Base-by-base conservation (phyloP, 148 eudicot genomes). In the Rhododendron ferrugineum region DNA sequence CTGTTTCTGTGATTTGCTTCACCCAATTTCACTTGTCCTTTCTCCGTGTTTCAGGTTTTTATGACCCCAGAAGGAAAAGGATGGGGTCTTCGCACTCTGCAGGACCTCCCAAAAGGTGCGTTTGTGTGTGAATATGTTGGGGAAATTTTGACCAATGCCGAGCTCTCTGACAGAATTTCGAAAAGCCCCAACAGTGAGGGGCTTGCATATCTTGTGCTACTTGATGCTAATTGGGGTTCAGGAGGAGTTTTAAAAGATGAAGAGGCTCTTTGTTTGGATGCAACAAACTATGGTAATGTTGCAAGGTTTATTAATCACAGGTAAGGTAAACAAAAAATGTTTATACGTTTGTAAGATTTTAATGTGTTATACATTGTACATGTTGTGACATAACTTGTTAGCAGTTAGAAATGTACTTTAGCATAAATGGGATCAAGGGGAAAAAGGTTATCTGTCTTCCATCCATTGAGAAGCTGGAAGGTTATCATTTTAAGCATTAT, bases 121-220 rank as follows among this genome's bases (percentile, higher is more conserved):
- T 96, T 96, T 90, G 91, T 96, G 4, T 96, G 99, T 88, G 99
- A 96, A 90, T 96, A 88, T 89, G 91, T 91, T 84, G 99, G 99
- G 40, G 99, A 96, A 88, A 89, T 96, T 26, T 86, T 96, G 60
- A 96, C 98, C 54, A 85, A 73, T 60, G 58, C 58, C 16, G 99
- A 94, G 90, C 90, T 95, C 34, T 90, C 81, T 68, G 90, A 88
- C 50, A 89, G 99, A 64, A 87, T 86, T 84, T 62, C 85, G 66
- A 86, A 85, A 66, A 88, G 86, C 73, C 84, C 81, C 52, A 76
- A 84, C 64, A 87, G 84, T 30, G 91, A 89, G 54, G 90, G 87
- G 85, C 93, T 90, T 83, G 90, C 94, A 46, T 93, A 90, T 80
- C 89, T 98, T 14, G 90, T 93, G 78, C 88, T 93, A 72, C 95